Conservation (phyloP, 306 rosid species). For the Cotoneaster glaucophyllus region DNA sequence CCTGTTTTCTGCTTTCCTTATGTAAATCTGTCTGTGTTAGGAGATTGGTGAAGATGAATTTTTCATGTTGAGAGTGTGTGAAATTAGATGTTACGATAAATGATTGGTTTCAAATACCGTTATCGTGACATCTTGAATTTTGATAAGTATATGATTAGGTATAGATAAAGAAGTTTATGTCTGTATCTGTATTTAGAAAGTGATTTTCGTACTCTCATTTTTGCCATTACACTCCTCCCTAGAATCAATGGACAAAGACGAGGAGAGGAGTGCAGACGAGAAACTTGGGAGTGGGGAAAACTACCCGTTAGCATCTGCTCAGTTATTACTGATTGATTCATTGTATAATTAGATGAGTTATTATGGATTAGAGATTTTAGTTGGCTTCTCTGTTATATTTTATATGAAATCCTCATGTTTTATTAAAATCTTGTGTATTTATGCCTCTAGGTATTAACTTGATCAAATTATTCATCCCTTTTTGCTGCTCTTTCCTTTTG, state of each 20-base stretch:
- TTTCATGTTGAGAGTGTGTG: too few species aligned
- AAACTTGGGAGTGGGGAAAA: background rate
- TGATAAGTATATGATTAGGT: background rate
- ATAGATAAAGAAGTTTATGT: background rate
- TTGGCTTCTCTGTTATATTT: background rate
- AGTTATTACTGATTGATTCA: background rate
- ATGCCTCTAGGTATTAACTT: background rate
- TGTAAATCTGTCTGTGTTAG: background rate
- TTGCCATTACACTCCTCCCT: accelerated
- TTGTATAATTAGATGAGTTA: background rate
- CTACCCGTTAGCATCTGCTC: background rate
- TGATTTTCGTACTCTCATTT: background rate
- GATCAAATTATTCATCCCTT: background rate
- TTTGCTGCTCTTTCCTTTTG: background rate
- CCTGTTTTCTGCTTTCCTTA: background rate
- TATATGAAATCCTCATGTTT: background rate
- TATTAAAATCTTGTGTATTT: background rate
- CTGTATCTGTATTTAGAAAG: too few species aligned
- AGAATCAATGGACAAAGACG: background rate
- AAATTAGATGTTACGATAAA: background rate
- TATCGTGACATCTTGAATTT: too few species aligned
- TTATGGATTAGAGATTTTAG: background rate
- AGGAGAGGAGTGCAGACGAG: background rate
- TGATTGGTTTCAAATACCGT: too few species aligned
- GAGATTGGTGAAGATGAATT: background rate